Percentiles rank a stretch among this genome's conserved stretches.
These are phyloP conservation scores for Anthracocystis panici-leucophaei DNA, from an alignment of 1,284 basidiomycete genomes.

Conservation along the genomic window DNA sequence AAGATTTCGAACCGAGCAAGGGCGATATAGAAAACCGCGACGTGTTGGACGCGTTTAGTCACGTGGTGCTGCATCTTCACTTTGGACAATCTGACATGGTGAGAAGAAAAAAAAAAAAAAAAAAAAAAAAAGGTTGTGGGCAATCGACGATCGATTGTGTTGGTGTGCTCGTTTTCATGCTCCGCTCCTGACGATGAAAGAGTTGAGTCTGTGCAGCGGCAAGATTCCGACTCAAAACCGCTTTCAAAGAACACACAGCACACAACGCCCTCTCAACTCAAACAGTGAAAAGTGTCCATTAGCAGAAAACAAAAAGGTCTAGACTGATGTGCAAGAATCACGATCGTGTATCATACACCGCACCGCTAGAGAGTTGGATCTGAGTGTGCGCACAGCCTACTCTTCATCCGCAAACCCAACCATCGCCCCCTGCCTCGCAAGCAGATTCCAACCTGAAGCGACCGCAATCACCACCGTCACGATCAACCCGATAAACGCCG, in stretches of 20 bases:
- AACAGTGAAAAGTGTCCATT: slow-evolving; percentile 36
- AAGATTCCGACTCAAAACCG: neutral
- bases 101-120: no score
- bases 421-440: slow-evolving; percentile 28
- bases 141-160: slow-evolving; percentile 1
- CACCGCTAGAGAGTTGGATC: no score
- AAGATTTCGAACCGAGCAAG: neutral
- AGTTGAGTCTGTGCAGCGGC: no score
- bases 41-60: slow-evolving; percentile 24
- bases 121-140: neutral
- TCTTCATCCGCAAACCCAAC: slow-evolving; percentile 24
- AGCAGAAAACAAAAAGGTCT: slow-evolving; percentile 4
- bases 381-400: no score
- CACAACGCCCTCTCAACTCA: neutral
- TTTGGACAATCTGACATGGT: neutral
- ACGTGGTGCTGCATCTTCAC: slow-evolving; percentile 13
- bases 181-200: neutral
- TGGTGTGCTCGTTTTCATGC: neutral
- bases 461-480: slow-evolving; percentile 47
- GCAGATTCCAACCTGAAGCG: slow-evolving; percentile 41
- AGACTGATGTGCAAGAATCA: neutral
- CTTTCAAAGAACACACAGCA: neutral
- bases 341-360: no score
- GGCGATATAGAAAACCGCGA: slow-evolving; percentile 19
- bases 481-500: slow-evolving; percentile 42